Percentiles rank a stretch among this genome's conserved stretches.
Evolutionary conservation across 164 flowering plant genomes (phyloP).

Genomic region (Macadamia tetraphylla): DNA sequence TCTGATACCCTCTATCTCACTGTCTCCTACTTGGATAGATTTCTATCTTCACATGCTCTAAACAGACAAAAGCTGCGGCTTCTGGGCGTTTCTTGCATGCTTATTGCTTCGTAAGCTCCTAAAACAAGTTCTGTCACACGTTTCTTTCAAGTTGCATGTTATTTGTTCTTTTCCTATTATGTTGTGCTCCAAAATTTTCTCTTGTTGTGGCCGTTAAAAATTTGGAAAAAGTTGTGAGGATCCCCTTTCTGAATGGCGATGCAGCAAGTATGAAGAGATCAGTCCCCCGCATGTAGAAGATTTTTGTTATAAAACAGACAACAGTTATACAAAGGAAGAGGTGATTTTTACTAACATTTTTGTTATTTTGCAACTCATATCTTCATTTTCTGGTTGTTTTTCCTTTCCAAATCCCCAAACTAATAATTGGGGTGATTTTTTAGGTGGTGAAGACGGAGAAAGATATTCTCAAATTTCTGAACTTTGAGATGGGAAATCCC

Average conservation of each 20-base stretch:
- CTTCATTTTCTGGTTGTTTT: not conserved
- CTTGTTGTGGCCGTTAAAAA: no score
- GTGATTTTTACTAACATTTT: constrained; percentile 17
- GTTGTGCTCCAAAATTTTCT: no score
- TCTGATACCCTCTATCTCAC: constrained; percentile 64
- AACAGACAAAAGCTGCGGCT: constrained; percentile 53
- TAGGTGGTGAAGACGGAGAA: constrained; percentile 66
- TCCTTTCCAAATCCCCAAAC: not conserved
- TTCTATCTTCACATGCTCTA: constrained; percentile 39
- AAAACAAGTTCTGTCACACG: no score
- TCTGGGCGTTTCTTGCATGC: constrained; percentile 83
- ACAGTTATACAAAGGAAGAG: constrained; percentile 69
- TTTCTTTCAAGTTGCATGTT: no score
- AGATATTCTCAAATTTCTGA: constrained; percentile 45
- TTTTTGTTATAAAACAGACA: constrained; percentile 83
- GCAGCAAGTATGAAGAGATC: constrained; percentile 90
- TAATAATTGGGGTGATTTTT: not conserved
- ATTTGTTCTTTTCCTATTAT: no score
- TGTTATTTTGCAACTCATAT: no score
- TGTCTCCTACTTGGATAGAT: constrained; percentile 57
- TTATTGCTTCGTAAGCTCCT: constrained; percentile 70
- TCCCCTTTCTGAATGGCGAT: constrained; percentile 2
- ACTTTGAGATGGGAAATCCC: constrained; percentile 64
- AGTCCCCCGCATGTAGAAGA: constrained; percentile 79
- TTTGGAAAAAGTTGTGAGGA: not conserved